Evolutionary conservation across 2,329 filamentous ascomycete genomes (phyloP), one percentile per base, ranked within the genome.

Genomic region (Dothistroma septosporum): DNA sequence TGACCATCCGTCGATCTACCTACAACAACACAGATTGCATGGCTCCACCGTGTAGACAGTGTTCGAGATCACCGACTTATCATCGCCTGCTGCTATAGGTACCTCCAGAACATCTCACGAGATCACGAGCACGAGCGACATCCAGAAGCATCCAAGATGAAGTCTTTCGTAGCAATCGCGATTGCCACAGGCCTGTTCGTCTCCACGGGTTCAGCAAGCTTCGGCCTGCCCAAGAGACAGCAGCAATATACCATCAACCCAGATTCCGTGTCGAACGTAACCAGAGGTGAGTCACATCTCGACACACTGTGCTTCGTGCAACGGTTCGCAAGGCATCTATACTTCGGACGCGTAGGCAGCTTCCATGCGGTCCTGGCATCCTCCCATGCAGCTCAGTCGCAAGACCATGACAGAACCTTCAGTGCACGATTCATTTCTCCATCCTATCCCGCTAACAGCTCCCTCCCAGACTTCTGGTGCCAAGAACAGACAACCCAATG

Each of bases 171-270:
- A 61, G 67, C 83, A 62, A 69, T 86, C 74, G 81, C 85, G 65
- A 49, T 72, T 55, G 61, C 74, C 69, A 60, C 79, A 64, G 76
- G 80, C 62, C 66, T 84, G 65, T 69, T 87, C 75, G 82, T 85
- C 67, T 53, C 76, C 47, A 68, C 76, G 57, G 84, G 83, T 69
- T 82, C 63, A 75, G 87, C 63, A 73, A 82, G 65, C 72, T 53
- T 53, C 80, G 62, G 82, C 83, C 64, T 81, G 80, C 80, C 64
- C 86, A 92, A 72, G 80, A 89, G 57, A 66, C 82, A 66, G 76
- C 80, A 32, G 73, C 79, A 61, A 82, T 84, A 65, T 81, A 81
- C 80, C 64, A 87, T 92, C 72, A 80, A 89, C 55, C 88, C 89
- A 4, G 67, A 78, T 16, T 82, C 75, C 33, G 88, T 92, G 2